phyloP scores from a whole-genome alignment of 495 filamentous ascomycete species.

The Sordaria brevicollis region DNA sequence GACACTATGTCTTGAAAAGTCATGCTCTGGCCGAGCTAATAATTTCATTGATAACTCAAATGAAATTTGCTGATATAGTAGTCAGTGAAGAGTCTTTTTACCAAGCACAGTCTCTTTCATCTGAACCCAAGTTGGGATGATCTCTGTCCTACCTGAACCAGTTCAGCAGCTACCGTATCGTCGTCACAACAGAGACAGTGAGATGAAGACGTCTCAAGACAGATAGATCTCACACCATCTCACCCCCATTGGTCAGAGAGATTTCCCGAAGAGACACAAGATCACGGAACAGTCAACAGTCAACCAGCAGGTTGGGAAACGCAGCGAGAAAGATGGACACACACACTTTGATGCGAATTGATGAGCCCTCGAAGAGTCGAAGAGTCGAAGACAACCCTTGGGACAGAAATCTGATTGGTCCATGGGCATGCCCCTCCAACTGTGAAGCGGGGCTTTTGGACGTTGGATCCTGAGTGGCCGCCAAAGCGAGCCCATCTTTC shows the following conservation, averaged over 20 bases:
- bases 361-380: neutral
- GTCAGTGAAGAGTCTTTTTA: neutral
- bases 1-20: neutral
- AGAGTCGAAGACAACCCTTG: neutral
- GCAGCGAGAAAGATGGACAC: neutral
- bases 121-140: neutral
- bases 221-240: neutral
- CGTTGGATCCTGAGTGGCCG: conserved; percentile 16
- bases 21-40: neutral
- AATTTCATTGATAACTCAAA: neutral
- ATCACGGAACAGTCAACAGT: neutral
- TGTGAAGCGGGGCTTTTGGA: conserved; percentile 6
- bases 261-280: neutral
- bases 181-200: neutral
- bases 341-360: neutral
- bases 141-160: neutral
- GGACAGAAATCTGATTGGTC: conserved; percentile 9
- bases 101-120: neutral
- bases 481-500: conserved; percentile 17
- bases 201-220: neutral
- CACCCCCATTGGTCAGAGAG: conserved; percentile 5
- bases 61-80: neutral
- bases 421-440: conserved; percentile 5
- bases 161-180: neutral
- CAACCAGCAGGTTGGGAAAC: conserved; percentile 23